phyloP scores from a whole-genome alignment of 371 early-diverging fungal genomes.

The Nematocida parisii region DNA sequence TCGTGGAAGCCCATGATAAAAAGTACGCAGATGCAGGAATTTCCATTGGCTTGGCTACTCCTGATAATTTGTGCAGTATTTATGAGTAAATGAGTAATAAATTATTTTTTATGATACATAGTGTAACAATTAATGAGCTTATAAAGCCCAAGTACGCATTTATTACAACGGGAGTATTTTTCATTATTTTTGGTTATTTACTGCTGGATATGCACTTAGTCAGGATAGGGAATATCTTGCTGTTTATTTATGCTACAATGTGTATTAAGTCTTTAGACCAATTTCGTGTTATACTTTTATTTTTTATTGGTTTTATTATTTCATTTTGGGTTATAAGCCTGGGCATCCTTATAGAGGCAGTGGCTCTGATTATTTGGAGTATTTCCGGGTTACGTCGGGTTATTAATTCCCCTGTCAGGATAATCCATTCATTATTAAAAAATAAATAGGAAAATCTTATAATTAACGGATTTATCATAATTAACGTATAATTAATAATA shows the following conservation, averaged over 20 bases:
- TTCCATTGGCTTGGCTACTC: not conserved
- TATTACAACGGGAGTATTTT: conserved; percentile 28
- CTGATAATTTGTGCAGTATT: not conserved
- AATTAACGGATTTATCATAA: not conserved
- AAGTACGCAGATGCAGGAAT: not conserved
- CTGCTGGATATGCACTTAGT: conserved; percentile 36
- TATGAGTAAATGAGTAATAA: too few relatives aligned
- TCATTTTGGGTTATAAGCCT: conserved; percentile 15
- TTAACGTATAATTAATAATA: too few relatives aligned
- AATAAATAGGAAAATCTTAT: not conserved
- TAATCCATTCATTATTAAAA: not conserved
- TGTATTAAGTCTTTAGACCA: conserved; percentile 3
- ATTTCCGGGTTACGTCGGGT: not conserved
- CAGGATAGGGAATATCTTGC: conserved; percentile 20
- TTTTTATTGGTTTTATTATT: conserved; percentile 23
- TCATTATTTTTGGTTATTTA: conserved; percentile 42
- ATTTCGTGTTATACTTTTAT: not conserved
- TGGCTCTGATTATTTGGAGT: conserved; percentile 14
- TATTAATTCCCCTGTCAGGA: conserved; percentile 7
- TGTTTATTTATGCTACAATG: conserved; percentile 13
- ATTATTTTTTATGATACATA: not conserved
- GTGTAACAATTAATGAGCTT: not conserved
- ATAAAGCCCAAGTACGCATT: conserved; percentile 28
- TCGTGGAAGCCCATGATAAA: not conserved
- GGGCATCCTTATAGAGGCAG: conserved; percentile 20